These are phyloP conservation scores for Monilinia fructigena DNA, from an alignment of 2,329 filamentous ascomycete genomes.

Conservation along the genomic window DNA sequence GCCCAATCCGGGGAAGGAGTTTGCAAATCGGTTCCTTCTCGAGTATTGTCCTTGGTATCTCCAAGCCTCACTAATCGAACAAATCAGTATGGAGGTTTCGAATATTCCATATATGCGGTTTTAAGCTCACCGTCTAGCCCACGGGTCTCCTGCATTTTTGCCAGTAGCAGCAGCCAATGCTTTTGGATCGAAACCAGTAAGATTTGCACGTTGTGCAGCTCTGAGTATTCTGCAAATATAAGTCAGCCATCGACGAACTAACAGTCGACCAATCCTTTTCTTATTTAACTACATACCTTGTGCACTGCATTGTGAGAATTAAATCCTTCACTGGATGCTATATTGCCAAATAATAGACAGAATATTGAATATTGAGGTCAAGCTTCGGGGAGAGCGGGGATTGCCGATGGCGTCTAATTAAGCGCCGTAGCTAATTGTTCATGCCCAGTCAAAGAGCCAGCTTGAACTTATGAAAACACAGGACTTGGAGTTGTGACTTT, in stretches of 20 bases:
- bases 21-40: constrained; percentile 84
- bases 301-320: constrained; percentile 38
- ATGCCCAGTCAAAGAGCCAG: constrained; percentile 16
- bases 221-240: constrained; percentile 38
- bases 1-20: constrained; percentile 83
- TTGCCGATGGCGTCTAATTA: constrained; percentile 12
- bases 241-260: constrained; percentile 25
- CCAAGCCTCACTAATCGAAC: constrained; percentile 90
- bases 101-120: background rate
- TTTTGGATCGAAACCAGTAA: constrained; percentile 89
- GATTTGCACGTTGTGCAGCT: constrained; percentile 54
- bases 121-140: constrained; percentile 59
- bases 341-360: constrained; percentile 15
- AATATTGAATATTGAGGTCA: constrained; percentile 9
- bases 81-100: constrained; percentile 24
- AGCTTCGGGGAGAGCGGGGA: background rate
- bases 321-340: background rate
- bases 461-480: constrained; percentile 20
- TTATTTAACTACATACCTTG: constrained; percentile 29
- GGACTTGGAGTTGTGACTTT: constrained; percentile 12
- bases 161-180: constrained; percentile 73
- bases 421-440: constrained; percentile 10
- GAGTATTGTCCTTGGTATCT: constrained; percentile 87
- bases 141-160: constrained; percentile 61
- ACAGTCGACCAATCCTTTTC: background rate